Evolutionary conservation across 2,329 filamentous ascomycete species (phyloP).

Genomic region (Phoma sp.): DNA sequence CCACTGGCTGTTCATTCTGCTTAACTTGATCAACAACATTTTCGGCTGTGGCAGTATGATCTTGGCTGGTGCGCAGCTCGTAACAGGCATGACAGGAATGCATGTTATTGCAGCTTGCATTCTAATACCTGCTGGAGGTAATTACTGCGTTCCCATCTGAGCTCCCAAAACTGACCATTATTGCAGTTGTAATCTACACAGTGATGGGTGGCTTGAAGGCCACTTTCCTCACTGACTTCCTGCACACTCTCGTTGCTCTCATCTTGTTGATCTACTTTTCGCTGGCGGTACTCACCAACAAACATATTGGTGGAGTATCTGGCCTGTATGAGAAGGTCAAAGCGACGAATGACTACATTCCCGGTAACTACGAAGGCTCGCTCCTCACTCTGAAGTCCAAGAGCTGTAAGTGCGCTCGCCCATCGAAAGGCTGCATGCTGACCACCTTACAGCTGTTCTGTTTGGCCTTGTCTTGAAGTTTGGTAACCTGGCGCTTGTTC

Average conservation of each 20-base stretch:
- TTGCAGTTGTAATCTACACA: conserved; percentile 84
- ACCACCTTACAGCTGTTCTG: conserved; percentile 4
- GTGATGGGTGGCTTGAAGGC: conserved; percentile 74
- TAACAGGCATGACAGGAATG: conserved; percentile 56
- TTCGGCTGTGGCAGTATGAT: conserved; percentile 83
- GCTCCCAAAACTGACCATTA: conserved; percentile 63
- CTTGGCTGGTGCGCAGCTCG: conserved; percentile 82
- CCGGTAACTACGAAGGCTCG: conserved; percentile 77
- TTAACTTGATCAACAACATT: conserved; percentile 80
- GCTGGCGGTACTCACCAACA: conserved; percentile 8
- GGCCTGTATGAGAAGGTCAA: conserved; percentile 43
- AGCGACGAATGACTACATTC: conserved; percentile 71
- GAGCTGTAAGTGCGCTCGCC: conserved; percentile 10
- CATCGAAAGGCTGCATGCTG: too few relatives aligned
- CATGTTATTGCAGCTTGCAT: conserved; percentile 19
- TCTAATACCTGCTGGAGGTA: conserved; percentile 19
- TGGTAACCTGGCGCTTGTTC: conserved; percentile 20
- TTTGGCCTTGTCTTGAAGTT: conserved; percentile 19
- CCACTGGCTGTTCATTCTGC: conserved; percentile 79
- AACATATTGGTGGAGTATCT: conserved; percentile 14
- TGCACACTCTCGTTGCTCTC: conserved; percentile 80
- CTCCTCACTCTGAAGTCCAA: conserved; percentile 84
- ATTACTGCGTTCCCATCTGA: neutral
- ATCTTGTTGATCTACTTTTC: conserved; percentile 72
- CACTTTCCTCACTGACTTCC: conserved; percentile 75